phyloP scores from a whole-genome alignment of 176 grass and related monocot genomes.

The Rhipidocladum racemiflorum region DNA sequence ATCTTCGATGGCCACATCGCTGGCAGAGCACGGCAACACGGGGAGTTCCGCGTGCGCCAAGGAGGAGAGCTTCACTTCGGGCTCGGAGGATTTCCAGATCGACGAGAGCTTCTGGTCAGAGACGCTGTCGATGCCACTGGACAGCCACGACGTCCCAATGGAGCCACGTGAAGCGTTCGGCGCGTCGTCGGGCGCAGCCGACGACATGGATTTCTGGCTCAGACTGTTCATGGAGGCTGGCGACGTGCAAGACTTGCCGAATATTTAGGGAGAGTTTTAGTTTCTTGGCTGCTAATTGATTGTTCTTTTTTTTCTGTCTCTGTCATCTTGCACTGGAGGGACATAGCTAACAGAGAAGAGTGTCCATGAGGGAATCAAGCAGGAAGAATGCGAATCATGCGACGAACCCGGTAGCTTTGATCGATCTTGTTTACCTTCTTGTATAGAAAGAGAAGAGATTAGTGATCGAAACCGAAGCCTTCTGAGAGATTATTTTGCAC shows the following conservation, averaged over 20 bases:
- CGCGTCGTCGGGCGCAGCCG: slow-evolving; percentile 1
- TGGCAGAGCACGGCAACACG: slow-evolving; percentile 36
- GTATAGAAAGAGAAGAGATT: slow-evolving; percentile 43
- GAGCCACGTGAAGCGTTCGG: slow-evolving; percentile 24
- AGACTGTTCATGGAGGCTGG: slow-evolving; percentile 66
- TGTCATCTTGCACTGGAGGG: slow-evolving; percentile 38
- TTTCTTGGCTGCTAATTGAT: slow-evolving; percentile 36
- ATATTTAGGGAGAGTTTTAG: slow-evolving; percentile 36
- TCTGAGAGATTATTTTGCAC: background rate
- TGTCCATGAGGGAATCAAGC: slow-evolving; percentile 37
- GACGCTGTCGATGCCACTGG: slow-evolving; percentile 58
- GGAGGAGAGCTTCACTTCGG: slow-evolving; percentile 71
- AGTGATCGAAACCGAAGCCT: slow-evolving; percentile 13
- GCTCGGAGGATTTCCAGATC: slow-evolving; percentile 63
- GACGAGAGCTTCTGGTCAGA: slow-evolving; percentile 93
- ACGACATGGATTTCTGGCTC: slow-evolving; percentile 83
- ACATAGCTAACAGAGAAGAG: slow-evolving; percentile 39
- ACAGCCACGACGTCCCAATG: slow-evolving; percentile 3
- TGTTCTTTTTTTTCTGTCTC: slow-evolving; percentile 33
- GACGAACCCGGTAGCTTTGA: background rate
- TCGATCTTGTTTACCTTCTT: slow-evolving; percentile 33
- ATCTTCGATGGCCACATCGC: slow-evolving; percentile 36
- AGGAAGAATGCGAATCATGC: slow-evolving; percentile 7
- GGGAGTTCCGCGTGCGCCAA: slow-evolving; percentile 35
- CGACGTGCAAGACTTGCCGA: slow-evolving; percentile 49